These are phyloP conservation scores for Hymenoscyphus salicellus DNA, from an alignment of 2,329 filamentous ascomycete species.

Conservation along the genomic window DNA sequence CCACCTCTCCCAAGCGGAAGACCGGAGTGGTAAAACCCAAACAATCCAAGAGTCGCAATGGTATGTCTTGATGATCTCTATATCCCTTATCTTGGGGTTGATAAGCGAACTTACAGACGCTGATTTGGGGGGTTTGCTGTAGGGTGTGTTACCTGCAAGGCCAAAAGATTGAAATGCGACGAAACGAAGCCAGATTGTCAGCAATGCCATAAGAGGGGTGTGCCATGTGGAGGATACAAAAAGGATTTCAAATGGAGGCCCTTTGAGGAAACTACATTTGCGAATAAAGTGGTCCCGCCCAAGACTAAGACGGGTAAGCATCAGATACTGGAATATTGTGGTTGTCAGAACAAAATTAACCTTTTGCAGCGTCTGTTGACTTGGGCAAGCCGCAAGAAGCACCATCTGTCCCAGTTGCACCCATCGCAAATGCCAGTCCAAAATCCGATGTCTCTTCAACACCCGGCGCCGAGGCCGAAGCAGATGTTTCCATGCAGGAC, in stretches of 20 bases:
- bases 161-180: slow-evolving; percentile 71
- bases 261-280: slow-evolving; percentile 61
- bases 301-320: slow-evolving; percentile 30
- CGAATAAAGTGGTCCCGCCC: slow-evolving; percentile 38
- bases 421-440: slow-evolving; percentile 7
- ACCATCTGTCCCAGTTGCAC: slow-evolving; percentile 19
- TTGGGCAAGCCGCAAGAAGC: slow-evolving; percentile 25
- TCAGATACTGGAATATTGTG: not conserved
- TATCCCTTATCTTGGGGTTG: slow-evolving; percentile 28
- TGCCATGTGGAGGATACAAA: slow-evolving; percentile 68
- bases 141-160: slow-evolving; percentile 73
- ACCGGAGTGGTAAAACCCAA: slow-evolving; percentile 57
- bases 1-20: slow-evolving; percentile 28
- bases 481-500: slow-evolving; percentile 32
- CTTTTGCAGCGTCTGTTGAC: slow-evolving; percentile 24
- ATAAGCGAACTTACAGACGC: slow-evolving; percentile 20
- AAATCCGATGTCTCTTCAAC: slow-evolving; percentile 30
- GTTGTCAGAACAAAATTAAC: not conserved
- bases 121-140: slow-evolving; percentile 22
- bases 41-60: slow-evolving; percentile 73
- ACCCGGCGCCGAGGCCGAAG: slow-evolving; percentile 25
- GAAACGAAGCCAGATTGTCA: slow-evolving; percentile 67
- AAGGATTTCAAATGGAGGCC: slow-evolving; percentile 75
- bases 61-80: slow-evolving; percentile 45
- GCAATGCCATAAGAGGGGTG: slow-evolving; percentile 63